A percentile compares a stretch with the other conserved stretches of the same genome.
These are phyloP conservation scores for Datura wrightii DNA, from an alignment of 257 asterid genomes.

Conservation along the genomic window DNA sequence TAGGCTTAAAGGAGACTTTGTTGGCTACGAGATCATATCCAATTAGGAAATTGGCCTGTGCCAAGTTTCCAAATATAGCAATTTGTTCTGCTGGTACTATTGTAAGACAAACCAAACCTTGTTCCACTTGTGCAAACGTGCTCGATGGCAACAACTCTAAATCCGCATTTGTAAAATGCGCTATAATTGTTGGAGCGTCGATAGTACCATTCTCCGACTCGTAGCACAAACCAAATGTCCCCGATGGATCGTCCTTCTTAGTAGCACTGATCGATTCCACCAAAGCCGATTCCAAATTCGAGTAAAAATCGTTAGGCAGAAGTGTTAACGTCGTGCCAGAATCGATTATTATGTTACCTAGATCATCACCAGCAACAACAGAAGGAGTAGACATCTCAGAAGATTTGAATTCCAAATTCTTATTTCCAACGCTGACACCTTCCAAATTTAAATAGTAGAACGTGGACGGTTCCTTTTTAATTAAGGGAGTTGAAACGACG, in stretches of 20 bases:
- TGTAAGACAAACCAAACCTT: conserved; percentile 21
- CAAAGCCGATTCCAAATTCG: neutral
- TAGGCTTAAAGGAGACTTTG: conserved; percentile 54
- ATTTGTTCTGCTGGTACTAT: neutral
- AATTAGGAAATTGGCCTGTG: conserved; percentile 49
- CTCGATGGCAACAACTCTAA: conserved; percentile 21
- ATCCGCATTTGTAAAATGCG: conserved; percentile 34
- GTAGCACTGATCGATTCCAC: neutral
- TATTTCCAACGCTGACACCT: conserved; percentile 30
- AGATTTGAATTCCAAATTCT: conserved; percentile 15
- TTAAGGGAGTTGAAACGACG: conserved; percentile 22
- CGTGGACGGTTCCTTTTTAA: neutral
- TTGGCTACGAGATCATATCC: conserved; percentile 51
- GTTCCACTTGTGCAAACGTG: neutral
- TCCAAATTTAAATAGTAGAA: conserved; percentile 32
- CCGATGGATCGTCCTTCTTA: neutral
- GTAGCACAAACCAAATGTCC: conserved; percentile 23
- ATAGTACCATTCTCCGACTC: neutral
- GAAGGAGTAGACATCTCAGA: neutral
- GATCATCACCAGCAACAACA: neutral
- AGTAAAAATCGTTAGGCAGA: conserved; percentile 30
- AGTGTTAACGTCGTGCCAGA: conserved; percentile 53
- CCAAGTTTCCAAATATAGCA: conserved; percentile 56
- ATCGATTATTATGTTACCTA: conserved; percentile 56
- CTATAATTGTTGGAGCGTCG: neutral